Conservation (phyloP, 1,139 yeast species). For the Candida tetrigidarum region DNA sequence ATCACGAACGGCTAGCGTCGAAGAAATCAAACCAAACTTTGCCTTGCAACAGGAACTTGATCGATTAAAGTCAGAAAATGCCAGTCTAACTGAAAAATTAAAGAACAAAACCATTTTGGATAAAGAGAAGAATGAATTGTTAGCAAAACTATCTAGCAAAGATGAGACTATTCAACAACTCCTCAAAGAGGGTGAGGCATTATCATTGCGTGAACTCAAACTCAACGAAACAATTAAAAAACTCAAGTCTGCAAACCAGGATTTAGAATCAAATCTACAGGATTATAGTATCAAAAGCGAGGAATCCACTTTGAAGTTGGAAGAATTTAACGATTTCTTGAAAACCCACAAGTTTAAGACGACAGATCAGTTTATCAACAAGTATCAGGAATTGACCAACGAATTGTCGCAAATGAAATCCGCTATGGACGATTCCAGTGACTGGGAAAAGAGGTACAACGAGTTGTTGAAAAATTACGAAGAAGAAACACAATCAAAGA, state of each 20-base stretch:
- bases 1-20: slow-evolving; percentile 9
- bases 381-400: slow-evolving; percentile 19
- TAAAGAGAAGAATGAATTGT: slow-evolving; percentile 17
- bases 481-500: slow-evolving; percentile 34
- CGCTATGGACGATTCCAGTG: slow-evolving; percentile 26
- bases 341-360: slow-evolving; percentile 30
- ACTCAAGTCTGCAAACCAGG: slow-evolving; percentile 54
- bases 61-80: slow-evolving; percentile 11
- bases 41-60: slow-evolving; percentile 11
- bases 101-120: slow-evolving; percentile 12
- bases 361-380: slow-evolving; percentile 29
- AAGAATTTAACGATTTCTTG: slow-evolving; percentile 38
- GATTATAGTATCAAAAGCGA: slow-evolving; percentile 39
- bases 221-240: slow-evolving; percentile 69
- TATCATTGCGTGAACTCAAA: slow-evolving; percentile 75
- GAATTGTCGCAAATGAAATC: slow-evolving; percentile 20
- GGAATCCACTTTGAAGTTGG: slow-evolving; percentile 30
- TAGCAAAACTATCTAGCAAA: slow-evolving; percentile 43
- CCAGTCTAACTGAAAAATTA: slow-evolving; percentile 9
- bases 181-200: slow-evolving; percentile 76
- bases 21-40: not conserved
- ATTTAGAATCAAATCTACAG: slow-evolving; percentile 41
- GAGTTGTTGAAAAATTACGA: slow-evolving; percentile 39
- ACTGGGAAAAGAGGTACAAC: slow-evolving; percentile 44
- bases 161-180: slow-evolving; percentile 63